Evolutionary conservation across 1,139 yeast genomes (phyloP).

Genomic region (Protomyces pachydermus): DNA sequence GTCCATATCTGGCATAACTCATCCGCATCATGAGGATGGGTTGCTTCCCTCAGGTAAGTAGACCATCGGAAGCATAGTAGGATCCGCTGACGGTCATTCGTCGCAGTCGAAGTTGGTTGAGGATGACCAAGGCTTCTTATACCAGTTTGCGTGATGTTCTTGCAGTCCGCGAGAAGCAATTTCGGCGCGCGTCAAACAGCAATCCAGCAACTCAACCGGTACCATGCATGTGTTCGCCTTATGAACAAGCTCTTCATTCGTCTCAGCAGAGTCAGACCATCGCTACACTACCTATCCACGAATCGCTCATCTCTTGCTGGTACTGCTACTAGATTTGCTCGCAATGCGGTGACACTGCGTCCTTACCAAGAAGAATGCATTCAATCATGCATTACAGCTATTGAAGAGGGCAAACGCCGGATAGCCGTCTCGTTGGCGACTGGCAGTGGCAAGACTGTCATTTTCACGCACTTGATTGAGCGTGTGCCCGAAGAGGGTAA

Average conservation of each 20-base stretch:
- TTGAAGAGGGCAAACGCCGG: constrained; percentile 49
- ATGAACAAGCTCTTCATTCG: not conserved
- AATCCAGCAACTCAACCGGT: not conserved
- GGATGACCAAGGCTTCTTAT: too few species aligned
- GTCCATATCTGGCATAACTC: too few species aligned
- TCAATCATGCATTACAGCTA: constrained; percentile 49
- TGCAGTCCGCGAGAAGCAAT: not conserved
- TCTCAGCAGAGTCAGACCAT: not conserved
- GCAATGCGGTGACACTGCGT: constrained; percentile 39
- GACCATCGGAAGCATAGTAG: too few species aligned
- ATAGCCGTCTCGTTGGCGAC: constrained; percentile 87
- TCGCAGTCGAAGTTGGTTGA: too few species aligned
- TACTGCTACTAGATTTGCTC: not conserved
- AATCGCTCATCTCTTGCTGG: not conserved
- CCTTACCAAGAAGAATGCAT: constrained; percentile 75
- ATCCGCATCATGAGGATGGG: too few species aligned
- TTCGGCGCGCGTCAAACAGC: not conserved
- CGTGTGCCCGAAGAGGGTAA: constrained; percentile 45
- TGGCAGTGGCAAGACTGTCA: constrained; percentile 88
- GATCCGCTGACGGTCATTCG: too few species aligned
- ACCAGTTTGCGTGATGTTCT: not conserved
- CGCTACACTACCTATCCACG: not conserved
- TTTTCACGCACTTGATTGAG: constrained; percentile 63
- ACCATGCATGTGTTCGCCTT: not conserved
- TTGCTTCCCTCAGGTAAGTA: too few species aligned